Percentiles rank a stretch among this genome's conserved stretches.
These are phyloP conservation scores for Xerocomellus dryophilus DNA, from an alignment of 768 basidiomycete species.

Conservation along the genomic window DNA sequence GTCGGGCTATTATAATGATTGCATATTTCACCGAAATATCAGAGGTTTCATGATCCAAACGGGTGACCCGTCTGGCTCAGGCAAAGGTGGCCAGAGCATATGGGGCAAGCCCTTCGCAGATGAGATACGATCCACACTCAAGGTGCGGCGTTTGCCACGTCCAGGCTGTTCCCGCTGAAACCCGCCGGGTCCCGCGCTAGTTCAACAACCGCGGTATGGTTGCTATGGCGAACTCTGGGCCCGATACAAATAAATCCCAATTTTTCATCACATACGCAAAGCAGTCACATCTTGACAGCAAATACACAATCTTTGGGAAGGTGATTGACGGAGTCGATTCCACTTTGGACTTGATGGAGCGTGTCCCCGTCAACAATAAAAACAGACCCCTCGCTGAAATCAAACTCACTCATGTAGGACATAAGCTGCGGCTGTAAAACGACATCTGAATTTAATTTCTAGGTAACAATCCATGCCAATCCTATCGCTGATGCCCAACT, in stretches of 20 bases:
- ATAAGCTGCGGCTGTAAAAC: neutral
- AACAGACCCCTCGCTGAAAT: constrained; percentile 86
- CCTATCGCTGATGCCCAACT: constrained; percentile 79
- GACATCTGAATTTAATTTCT: constrained; percentile 9
- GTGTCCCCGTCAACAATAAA: constrained; percentile 85
- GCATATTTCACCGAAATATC: constrained; percentile 92
- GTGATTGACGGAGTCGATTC: constrained; percentile 98
- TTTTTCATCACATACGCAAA: constrained; percentile 91
- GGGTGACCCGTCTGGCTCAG: constrained; percentile 84
- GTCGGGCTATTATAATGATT: constrained; percentile 79
- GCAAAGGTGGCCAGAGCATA: constrained; percentile 95
- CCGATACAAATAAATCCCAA: constrained; percentile 89
- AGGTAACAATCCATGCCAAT: constrained; percentile 92
- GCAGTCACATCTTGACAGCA: constrained; percentile 90
- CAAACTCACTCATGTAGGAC: constrained; percentile 70
- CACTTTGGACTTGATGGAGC: constrained; percentile 91
- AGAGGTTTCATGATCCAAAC: constrained; percentile 96
- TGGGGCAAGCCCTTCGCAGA: constrained; percentile 93
- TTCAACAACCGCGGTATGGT: constrained; percentile 94
- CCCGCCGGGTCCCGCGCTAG: constrained; percentile 39
- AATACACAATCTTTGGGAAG: constrained; percentile 92
- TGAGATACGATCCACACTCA: constrained; percentile 90
- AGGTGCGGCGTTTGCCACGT: constrained; percentile 47
- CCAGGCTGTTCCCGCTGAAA: neutral
- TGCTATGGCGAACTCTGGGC: constrained; percentile 97